phyloP scores from a whole-genome alignment of 192 early-diverging fungal genomes.

The Chytriomyces confervae region DNA sequence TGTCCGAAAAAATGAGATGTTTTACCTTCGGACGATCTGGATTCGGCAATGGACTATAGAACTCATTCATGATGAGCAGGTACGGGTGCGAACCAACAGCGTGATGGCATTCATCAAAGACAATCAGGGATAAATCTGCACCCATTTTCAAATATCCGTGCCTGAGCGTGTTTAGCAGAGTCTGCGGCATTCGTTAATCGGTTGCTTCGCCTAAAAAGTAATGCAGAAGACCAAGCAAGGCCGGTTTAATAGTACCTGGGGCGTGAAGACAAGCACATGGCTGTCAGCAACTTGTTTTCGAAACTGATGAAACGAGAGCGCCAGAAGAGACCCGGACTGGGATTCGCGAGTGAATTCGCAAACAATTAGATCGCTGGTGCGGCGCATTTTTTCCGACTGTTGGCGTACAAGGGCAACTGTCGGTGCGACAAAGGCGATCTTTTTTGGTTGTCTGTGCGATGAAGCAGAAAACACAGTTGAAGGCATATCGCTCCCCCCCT shows the following conservation, averaged over 20 bases:
- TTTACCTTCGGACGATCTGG: too few relatives aligned
- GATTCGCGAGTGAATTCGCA: conserved; percentile 42
- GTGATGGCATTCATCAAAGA: conserved; percentile 94
- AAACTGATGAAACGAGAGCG: conserved; percentile 70
- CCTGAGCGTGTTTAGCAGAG: background rate
- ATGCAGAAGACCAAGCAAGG: conserved; percentile 68
- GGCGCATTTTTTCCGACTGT: conserved; percentile 76
- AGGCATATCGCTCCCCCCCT: background rate
- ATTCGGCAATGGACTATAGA: conserved; percentile 59
- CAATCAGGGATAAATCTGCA: conserved; percentile 72
- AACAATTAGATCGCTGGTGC: conserved; percentile 71
- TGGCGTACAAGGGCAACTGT: conserved; percentile 86
- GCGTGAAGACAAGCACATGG: conserved; percentile 89
- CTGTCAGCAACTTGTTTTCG: conserved; percentile 1
- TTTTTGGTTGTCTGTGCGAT: conserved; percentile 38
- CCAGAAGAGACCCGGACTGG: conserved; percentile 43
- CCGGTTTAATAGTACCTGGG: conserved; percentile 84
- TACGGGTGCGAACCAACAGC: conserved; percentile 79
- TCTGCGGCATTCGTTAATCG: background rate
- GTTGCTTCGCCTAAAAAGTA: background rate
- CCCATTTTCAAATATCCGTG: background rate
- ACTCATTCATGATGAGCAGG: conserved; percentile 80
- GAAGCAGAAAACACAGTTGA: conserved; percentile 21
- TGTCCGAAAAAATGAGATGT: too few relatives aligned
- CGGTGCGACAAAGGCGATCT: conserved; percentile 77